Percentiles rank a stretch among this genome's conserved stretches.
These are phyloP conservation scores for Caryopteris hybrid DNA, from an alignment of 305 asterid species.

Conservation along the genomic window DNA sequence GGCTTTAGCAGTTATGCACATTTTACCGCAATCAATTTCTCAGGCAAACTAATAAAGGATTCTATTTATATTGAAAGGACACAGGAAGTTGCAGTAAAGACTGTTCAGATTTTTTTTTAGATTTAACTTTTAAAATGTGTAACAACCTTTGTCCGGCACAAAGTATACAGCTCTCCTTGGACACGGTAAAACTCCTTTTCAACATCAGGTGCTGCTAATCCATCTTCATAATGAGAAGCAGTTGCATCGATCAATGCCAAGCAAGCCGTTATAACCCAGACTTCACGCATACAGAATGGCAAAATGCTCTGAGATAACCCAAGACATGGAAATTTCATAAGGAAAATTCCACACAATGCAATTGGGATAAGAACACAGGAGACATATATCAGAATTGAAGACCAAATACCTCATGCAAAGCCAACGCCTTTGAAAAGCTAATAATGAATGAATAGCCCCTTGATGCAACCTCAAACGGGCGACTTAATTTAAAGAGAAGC, in stretches of 20 bases:
- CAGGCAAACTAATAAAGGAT: background rate
- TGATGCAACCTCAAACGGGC: slow-evolving; percentile 94
- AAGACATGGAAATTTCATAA: slow-evolving; percentile 21
- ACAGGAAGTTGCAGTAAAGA: background rate
- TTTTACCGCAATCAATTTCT: slow-evolving; percentile 12
- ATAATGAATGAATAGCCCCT: slow-evolving; percentile 95
- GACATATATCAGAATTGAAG: slow-evolving; percentile 17
- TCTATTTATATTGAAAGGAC: slow-evolving; percentile 9
- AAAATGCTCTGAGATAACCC: slow-evolving; percentile 54
- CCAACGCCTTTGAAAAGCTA: slow-evolving; percentile 89
- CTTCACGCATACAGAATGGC: slow-evolving; percentile 98
- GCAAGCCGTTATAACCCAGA: slow-evolving; percentile 95
- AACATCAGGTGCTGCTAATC: slow-evolving; percentile 63
- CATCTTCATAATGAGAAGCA: slow-evolving; percentile 71
- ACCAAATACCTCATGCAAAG: slow-evolving; percentile 72
- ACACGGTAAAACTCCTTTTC: slow-evolving; percentile 93
- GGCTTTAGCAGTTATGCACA: slow-evolving; percentile 3
- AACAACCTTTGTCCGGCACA: slow-evolving; percentile 89
- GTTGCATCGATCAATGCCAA: slow-evolving; percentile 69
- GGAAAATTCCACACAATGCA: slow-evolving; percentile 9
- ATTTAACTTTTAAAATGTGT: slow-evolving; percentile 8
- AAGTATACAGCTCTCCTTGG: slow-evolving; percentile 81
- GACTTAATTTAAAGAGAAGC: slow-evolving; percentile 85
- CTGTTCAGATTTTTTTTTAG: background rate
- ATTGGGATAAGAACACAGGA: slow-evolving; percentile 19